phyloP scores from a whole-genome alignment of 2,329 filamentous ascomycete species.

The Neonectria faginata region DNA sequence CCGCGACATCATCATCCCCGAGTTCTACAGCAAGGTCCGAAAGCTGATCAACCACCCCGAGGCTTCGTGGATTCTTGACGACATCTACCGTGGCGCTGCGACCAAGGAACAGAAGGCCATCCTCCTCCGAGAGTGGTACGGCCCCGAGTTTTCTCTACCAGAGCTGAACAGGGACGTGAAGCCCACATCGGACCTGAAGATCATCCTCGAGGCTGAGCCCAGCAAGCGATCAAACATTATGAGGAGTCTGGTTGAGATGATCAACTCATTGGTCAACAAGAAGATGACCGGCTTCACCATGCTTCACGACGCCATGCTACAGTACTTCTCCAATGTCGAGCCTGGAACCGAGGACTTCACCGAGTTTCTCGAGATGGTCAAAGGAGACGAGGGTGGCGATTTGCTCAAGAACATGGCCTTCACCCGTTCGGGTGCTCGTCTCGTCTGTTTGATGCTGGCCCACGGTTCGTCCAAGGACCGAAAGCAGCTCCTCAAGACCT shows the following conservation, averaged over 20 bases:
- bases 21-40: conserved; percentile 94
- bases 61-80: conserved; percentile 96
- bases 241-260: conserved; percentile 85
- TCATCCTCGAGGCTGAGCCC: conserved; percentile 80
- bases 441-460: conserved; percentile 85
- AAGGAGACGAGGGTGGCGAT: conserved; percentile 91
- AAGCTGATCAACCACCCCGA: conserved; percentile 96
- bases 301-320: conserved; percentile 97
- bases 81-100: conserved; percentile 91
- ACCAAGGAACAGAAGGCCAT: conserved; percentile 87
- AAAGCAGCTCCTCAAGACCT: conserved; percentile 86
- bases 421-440: conserved; percentile 85
- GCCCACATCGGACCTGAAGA: conserved; percentile 75
- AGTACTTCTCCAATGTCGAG: conserved; percentile 88
- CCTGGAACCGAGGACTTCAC: conserved; percentile 82
- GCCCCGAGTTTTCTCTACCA: conserved; percentile 89
- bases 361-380: conserved; percentile 90
- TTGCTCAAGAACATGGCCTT: conserved; percentile 96
- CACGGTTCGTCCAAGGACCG: conserved; percentile 92
- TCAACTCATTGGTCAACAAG: conserved; percentile 95
- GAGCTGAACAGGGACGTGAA: conserved; percentile 67
- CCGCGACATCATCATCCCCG: conserved; percentile 87
- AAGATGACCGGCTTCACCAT: conserved; percentile 97
- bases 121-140: conserved; percentile 95
- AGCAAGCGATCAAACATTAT: conserved; percentile 91